phyloP scores from a whole-genome alignment of 331 rosid species.

The Dryas integrifolia region DNA sequence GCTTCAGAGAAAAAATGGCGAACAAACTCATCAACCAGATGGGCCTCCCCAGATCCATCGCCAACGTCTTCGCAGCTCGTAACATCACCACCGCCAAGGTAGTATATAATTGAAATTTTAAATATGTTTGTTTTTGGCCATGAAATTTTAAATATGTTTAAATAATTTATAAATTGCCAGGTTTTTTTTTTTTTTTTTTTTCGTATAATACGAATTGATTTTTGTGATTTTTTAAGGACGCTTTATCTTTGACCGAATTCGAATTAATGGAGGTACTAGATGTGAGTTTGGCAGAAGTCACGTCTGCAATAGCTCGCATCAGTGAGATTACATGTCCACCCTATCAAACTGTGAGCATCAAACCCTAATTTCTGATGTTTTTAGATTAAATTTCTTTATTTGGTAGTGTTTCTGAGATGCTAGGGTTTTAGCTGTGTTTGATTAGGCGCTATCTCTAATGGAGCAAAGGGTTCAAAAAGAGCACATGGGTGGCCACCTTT shows the following conservation, averaged over 20 bases:
- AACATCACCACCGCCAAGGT: slow-evolving; percentile 77
- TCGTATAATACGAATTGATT: not conserved
- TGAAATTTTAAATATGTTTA: not conserved
- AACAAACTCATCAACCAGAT: slow-evolving; percentile 63
- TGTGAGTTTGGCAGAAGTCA: slow-evolving; percentile 65
- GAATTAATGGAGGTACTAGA: slow-evolving; percentile 79
- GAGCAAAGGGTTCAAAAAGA: slow-evolving; percentile 64
- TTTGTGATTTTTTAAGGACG: slow-evolving; percentile 47
- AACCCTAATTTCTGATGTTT: not conserved
- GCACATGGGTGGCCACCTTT: slow-evolving; percentile 73
- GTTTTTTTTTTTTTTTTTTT: not conserved
- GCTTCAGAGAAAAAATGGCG: slow-evolving; percentile 42
- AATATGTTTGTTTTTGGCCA: not conserved
- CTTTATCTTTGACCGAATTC: slow-evolving; percentile 69
- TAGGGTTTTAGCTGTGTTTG: slow-evolving; percentile 31
- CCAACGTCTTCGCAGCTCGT: slow-evolving; percentile 72
- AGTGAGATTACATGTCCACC: slow-evolving; percentile 87
- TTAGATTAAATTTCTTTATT: not conserved
- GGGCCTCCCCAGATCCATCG: slow-evolving; percentile 61
- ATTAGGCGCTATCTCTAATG: slow-evolving; percentile 63
- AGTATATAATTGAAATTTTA: not conserved
- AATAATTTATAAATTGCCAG: not conserved
- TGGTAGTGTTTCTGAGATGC: slow-evolving; percentile 18
- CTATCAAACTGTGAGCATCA: slow-evolving; percentile 60
- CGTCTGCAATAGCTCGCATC: slow-evolving; percentile 60